These are phyloP conservation scores for Gaertneriomyces semiglobifer DNA, from an alignment of 192 early-diverging fungal species.

Conservation along the genomic window DNA sequence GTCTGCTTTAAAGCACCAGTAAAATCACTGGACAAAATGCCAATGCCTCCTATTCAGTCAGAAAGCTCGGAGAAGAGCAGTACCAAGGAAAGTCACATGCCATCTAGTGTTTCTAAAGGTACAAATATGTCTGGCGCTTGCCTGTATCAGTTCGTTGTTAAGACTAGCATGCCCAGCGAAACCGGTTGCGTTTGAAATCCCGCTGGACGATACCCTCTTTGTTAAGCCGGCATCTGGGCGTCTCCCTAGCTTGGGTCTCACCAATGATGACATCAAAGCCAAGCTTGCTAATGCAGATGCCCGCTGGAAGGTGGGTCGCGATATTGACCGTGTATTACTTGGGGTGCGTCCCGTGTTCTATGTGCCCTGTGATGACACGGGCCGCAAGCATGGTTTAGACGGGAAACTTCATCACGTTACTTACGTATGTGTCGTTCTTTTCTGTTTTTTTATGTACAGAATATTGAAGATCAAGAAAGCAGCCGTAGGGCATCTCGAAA, in stretches of 20 bases:
- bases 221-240: slow-evolving; percentile 1
- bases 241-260: slow-evolving; percentile 42
- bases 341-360: slow-evolving; percentile 12
- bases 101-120: neutral
- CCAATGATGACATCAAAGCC: slow-evolving; percentile 37
- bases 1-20: neutral
- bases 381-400: too few species aligned
- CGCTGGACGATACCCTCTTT: slow-evolving; percentile 34
- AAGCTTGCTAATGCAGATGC: slow-evolving; percentile 51
- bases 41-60: slow-evolving; percentile 3
- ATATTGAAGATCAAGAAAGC: slow-evolving; percentile 16
- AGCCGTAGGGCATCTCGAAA: slow-evolving; percentile 7
- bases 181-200: slow-evolving; percentile 55
- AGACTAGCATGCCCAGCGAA: slow-evolving; percentile 16
- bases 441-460: neutral
- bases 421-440: neutral
- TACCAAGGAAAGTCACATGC: neutral
- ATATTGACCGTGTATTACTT: slow-evolving; percentile 30
- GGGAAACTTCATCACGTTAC: neutral
- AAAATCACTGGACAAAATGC: slow-evolving; percentile 13
- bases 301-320: slow-evolving; percentile 49
- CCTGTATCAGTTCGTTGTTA: neutral
- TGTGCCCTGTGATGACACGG: too few species aligned
- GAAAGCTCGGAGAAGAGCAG: neutral
- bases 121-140: neutral